Evolutionary conservation across 768 basidiomycete species (phyloP).

Genomic region (Auricularia auricula-judae): DNA sequence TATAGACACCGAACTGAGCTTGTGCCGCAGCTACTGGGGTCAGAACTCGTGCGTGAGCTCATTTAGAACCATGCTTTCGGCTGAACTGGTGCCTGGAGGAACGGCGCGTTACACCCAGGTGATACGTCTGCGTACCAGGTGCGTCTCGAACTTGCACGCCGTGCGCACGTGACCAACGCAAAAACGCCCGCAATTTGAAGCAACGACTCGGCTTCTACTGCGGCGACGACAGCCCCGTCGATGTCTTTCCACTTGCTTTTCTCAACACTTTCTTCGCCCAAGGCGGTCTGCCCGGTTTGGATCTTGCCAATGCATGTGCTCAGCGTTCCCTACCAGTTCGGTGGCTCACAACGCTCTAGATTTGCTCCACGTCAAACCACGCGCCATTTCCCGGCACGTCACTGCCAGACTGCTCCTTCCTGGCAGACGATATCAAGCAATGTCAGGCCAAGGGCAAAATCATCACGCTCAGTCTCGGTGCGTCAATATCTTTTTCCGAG

Average conservation of each 20-base stretch:
- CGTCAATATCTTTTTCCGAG: too few species aligned
- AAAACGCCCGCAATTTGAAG: background rate
- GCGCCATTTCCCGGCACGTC: constrained; percentile 49
- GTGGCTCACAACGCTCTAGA: constrained; percentile 21
- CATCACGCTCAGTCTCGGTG: constrained; percentile 29
- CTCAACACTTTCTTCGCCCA: constrained; percentile 53
- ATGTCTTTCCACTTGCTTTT: constrained; percentile 63
- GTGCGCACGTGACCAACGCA: background rate
- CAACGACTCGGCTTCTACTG: background rate
- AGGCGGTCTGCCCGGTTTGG: constrained; percentile 49
- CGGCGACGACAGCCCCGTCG: constrained; percentile 48
- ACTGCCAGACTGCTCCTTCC: constrained; percentile 48
- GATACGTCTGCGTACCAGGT: constrained; percentile 46
- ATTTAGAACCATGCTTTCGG: background rate
- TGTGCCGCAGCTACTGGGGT: background rate
- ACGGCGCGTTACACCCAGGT: constrained; percentile 36
- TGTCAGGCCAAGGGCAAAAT: constrained; percentile 57
- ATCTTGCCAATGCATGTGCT: constrained; percentile 54
- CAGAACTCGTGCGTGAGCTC: constrained; percentile 29
- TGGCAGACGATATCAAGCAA: constrained; percentile 48
- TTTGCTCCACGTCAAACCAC: constrained; percentile 46
- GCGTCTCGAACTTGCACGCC: background rate
- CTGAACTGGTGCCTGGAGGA: background rate
- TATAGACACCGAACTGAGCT: background rate
- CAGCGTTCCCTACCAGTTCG: too few species aligned